phyloP scores from a whole-genome alignment of 108 stramenopile species.

The Nannochloropsis oceanica region DNA sequence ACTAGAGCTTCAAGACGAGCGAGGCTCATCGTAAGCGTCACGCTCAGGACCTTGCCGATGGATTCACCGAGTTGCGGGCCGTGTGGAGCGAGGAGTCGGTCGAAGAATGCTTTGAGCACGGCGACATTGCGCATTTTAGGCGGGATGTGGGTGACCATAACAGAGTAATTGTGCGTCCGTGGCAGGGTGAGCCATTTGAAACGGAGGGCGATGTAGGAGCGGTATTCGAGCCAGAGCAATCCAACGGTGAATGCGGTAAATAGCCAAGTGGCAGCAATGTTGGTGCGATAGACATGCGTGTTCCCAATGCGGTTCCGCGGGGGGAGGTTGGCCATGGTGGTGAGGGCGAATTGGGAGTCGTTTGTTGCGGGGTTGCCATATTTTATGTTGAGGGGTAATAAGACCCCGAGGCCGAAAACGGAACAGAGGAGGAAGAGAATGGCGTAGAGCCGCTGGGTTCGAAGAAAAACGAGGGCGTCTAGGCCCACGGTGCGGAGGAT shows the following conservation, averaged over 20 bases:
- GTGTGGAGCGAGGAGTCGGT: not conserved
- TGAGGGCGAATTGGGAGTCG: not conserved
- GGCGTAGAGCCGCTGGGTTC: not conserved
- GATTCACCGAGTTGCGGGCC: not conserved
- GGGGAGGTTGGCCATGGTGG: not conserved
- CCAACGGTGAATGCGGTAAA: not conserved
- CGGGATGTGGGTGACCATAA: constrained; percentile 3
- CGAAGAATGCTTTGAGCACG: constrained; percentile 2
- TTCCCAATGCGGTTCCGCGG: not conserved
- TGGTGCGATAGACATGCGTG: not conserved
- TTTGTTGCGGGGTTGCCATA: not conserved
- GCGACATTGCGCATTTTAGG: not conserved
- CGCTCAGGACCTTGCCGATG: not conserved
- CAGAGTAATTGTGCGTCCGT: not conserved
- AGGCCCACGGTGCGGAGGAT: not conserved
- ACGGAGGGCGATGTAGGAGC: not conserved
- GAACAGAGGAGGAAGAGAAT: not conserved
- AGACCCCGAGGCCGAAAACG: not conserved
- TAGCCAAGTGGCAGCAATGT: not conserved
- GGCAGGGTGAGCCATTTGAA: not conserved
- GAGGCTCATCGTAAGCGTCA: not conserved
- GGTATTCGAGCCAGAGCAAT: not conserved
- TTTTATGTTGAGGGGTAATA: not conserved
- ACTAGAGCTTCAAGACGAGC: not conserved
- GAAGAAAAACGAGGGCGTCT: not conserved